Base-by-base conservation (phyloP, 1,139 yeast species). In the Suhomyces coccinellae region DNA sequence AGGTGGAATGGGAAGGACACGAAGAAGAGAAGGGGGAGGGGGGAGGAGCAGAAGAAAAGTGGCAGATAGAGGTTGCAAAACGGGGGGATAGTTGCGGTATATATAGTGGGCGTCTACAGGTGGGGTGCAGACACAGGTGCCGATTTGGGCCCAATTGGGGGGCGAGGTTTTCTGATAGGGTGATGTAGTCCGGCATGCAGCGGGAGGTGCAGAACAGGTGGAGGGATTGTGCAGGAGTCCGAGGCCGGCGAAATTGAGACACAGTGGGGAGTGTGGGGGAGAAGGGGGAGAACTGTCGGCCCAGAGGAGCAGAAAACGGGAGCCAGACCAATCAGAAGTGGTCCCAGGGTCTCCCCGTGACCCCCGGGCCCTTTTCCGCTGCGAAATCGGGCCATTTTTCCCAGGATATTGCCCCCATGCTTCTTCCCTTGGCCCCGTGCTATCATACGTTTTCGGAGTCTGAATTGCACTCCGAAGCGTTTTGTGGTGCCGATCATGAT, bases 181-280 rank as follows among this genome's bases (percentile, higher is more conserved):
- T 20, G 24, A 20, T 20, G 24, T 20, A 20, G 24, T 20, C 24
- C 24, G 24, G 24, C 24, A 20, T 20, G 24, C 24, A 6, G 24
- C 24, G 24, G 24, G 9, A 20, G 24, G 24, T 20, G 24, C 24
- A 20, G 24, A 7, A 20, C 7, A n/a, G 24, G 24, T 20, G 24
- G 9, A 20, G 34, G 17, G 35, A 40, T 40, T 29, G 33, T 36
- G 38, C 38, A 40, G 43, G 38, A 40, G 41, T 38, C 41, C 41
- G 41, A 38, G 41, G 36, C 41, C 41, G 41, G 33, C 27, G 28
- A 10, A 13, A n/a, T 9, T 2, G 11, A 13, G 14, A 9, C 11
- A 30, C 6, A 17, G 28, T 29, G 28, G 28, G 39, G 39, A 17
- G 33, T 6, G n/a, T 7, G 15, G 16, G 17, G 13, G 13, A 26